Base-by-base conservation (phyloP, 83 land plant species). In the Picea mariana region DNA sequence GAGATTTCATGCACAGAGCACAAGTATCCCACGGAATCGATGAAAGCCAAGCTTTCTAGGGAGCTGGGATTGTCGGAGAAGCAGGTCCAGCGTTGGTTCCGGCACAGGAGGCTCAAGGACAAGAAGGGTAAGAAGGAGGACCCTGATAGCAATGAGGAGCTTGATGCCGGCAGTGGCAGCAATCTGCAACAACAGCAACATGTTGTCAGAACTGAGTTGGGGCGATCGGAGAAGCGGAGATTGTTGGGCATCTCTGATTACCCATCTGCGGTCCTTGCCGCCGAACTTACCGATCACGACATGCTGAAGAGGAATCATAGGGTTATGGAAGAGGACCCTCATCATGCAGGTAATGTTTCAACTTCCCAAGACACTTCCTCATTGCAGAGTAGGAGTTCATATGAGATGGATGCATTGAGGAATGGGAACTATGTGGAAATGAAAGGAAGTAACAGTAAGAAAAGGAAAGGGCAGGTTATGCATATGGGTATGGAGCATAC, bases 91-190 rank as follows among this genome's bases (percentile, higher is more conserved):
- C 87, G 91, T 83, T 95, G 98, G 96, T 95, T 95, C 65, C 90
- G 96, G 84, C 96, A 93, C 86, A 88, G 98, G 84, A 89, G 98
- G 85, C 75, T 88, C 75, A 95, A 95, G 83, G 98, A 95, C 67
- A 93, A 89, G 84, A 93, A 89, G 80, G 83, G 84, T 21, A 82
- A 86, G 75, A 72, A 34, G 87, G 80, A 24, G 87, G 87, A 81
- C 11, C 75, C 27, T n/a, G 17, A 52, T 62, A 65, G 82, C 52
- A 78, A 9, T 15, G 60, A 58, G 79, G 62, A 77, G 34, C 31
- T 55, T 55, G 62, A 77, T 55, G 62, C 63, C 6, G 63, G 79
- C 38, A 77, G 61, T 59, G 79, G 63, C 17, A 77, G 20, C 62
- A 77, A 77, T 5, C 61, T 23, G 13, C 62, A 26, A 58, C 79